These are phyloP conservation scores for Kurtzmaniella quercitrusa DNA, from an alignment of 1,139 yeast species.

Conservation along the genomic window DNA sequence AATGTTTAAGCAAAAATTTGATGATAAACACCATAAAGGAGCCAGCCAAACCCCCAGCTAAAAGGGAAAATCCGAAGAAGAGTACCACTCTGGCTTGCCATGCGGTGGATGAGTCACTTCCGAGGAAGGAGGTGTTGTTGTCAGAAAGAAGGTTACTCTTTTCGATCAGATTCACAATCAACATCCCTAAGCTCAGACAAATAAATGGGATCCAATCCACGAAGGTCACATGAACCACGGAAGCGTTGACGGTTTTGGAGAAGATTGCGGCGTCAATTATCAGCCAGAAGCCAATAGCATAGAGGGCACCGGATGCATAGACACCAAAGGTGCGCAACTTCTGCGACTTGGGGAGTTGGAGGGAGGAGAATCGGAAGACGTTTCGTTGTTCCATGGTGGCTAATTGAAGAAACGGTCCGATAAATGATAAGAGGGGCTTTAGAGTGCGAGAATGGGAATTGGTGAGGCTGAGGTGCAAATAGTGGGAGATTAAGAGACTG, in stretches of 20 bases:
- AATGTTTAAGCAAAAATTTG: slow-evolving; percentile 77
- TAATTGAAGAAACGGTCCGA: not conserved
- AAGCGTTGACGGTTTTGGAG: slow-evolving; percentile 81
- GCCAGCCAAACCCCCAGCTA: slow-evolving; percentile 95
- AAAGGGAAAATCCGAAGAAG: slow-evolving; percentile 84
- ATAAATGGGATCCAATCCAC: slow-evolving; percentile 94
- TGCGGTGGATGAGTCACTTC: slow-evolving; percentile 54
- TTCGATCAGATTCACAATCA: slow-evolving; percentile 87
- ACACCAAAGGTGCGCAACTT: slow-evolving; percentile 73
- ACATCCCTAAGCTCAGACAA: slow-evolving; percentile 85
- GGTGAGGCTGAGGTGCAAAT: no score
- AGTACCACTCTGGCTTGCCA: slow-evolving; percentile 93
- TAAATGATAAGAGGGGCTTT: no score
- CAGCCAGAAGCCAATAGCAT: slow-evolving; percentile 86
- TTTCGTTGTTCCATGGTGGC: slow-evolving; percentile 31
- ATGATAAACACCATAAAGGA: slow-evolving; percentile 82
- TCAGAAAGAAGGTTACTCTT: slow-evolving; percentile 66
- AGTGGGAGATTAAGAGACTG: no score
- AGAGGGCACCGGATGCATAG: slow-evolving; percentile 69
- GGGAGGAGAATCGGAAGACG: slow-evolving; percentile 47
- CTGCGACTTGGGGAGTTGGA: slow-evolving; percentile 63
- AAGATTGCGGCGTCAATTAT: slow-evolving; percentile 85
- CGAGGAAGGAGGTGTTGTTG: slow-evolving; percentile 49
- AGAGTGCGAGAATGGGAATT: no score
- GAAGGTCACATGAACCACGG: slow-evolving; percentile 80